Evolutionary conservation across 192 early-diverging fungal genomes (phyloP), one percentile per base, ranked within the genome.

Genomic region (Podila horticola): DNA sequence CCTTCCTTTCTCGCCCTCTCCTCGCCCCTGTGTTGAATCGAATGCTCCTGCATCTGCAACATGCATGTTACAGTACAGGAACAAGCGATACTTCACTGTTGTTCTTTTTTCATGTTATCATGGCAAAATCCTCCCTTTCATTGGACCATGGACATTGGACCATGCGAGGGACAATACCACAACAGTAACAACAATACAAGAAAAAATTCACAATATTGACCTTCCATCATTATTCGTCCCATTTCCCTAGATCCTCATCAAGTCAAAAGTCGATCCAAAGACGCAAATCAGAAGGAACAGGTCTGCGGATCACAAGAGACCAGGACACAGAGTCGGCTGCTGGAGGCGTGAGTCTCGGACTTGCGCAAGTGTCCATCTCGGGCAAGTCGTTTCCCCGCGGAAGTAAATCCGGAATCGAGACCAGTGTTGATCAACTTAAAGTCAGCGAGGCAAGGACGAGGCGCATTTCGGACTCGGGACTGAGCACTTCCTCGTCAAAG

Each of bases 251-350:
- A 31, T 17, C 60, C 4, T 11, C 31, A 17, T 60, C 67, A 24
- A 65, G 49, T 20, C 68, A 68, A 34, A 71, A 71, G 33, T 66
- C 66, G 19, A 52, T 81, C 7, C 77, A 73, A 38, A 61, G 77
- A 52, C 77, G 77, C 71, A 81, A 81, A 36, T 81, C 77, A 19
- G 77, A 81, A 49, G 77, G 71, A 15, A 73, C 71, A 30, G 58
- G 62, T 61, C 67, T 81, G 15, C 70, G 71, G 60, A 69, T 73
- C 64, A 61, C 77, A 30, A 68, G 45, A n/a, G 75, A 72, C 17
- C 70, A 71, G 33, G 65, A 60, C 61, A 26, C 29, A 22, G 64
- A 66, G 22, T 34, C 64, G 1, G 20, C 58, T 4, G 26, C 34
- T 49, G 38, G 67, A 30, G 34, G 58, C 30, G 58, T 64, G 5